phyloP scores from a whole-genome alignment of 331 rosid genomes.

The Stylosanthes scabra region DNA sequence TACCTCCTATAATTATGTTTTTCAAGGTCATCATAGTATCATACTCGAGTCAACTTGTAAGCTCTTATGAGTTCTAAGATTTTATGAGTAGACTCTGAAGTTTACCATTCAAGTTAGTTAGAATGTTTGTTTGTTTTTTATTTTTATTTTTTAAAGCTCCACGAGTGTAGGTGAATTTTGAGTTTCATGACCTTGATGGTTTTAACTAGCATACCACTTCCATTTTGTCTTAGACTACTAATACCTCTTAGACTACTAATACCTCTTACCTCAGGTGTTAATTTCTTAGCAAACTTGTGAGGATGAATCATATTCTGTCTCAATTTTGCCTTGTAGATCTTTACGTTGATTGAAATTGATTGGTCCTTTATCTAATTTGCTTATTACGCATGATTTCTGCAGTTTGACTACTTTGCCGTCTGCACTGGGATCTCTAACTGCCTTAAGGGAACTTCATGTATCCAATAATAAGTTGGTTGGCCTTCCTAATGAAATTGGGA shows the following conservation, averaged over 20 bases:
- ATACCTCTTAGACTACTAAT: too few species aligned
- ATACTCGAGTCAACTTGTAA: too few species aligned
- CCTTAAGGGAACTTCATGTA: slow-evolving; percentile 73
- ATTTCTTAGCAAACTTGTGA: slow-evolving; percentile 4
- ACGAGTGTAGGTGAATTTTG: too few species aligned
- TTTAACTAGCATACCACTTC: not conserved
- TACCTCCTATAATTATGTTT: not conserved
- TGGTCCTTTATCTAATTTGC: not conserved
- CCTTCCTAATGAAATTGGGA: slow-evolving; percentile 75
- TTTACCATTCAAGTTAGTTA: too few species aligned
- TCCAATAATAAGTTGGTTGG: slow-evolving; percentile 68
- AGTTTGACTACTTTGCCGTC: slow-evolving; percentile 77
- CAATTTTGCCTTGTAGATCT: slow-evolving; percentile 18
- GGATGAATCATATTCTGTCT: slow-evolving; percentile 9
- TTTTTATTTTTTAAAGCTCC: too few species aligned
- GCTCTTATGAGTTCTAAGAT: too few species aligned
- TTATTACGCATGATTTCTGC: slow-evolving; percentile 42
- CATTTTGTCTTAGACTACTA: slow-evolving; percentile 10
- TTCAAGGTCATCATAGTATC: too few species aligned
- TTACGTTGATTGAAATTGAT: slow-evolving; percentile 15
- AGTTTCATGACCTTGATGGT: too few species aligned
- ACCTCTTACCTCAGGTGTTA: slow-evolving; percentile 7
- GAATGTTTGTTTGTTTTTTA: too few species aligned
- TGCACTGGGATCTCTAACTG: slow-evolving; percentile 62
- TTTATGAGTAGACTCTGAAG: too few species aligned